phyloP scores from a whole-genome alignment of 805 yeast genomes.

The Candida maesae region DNA sequence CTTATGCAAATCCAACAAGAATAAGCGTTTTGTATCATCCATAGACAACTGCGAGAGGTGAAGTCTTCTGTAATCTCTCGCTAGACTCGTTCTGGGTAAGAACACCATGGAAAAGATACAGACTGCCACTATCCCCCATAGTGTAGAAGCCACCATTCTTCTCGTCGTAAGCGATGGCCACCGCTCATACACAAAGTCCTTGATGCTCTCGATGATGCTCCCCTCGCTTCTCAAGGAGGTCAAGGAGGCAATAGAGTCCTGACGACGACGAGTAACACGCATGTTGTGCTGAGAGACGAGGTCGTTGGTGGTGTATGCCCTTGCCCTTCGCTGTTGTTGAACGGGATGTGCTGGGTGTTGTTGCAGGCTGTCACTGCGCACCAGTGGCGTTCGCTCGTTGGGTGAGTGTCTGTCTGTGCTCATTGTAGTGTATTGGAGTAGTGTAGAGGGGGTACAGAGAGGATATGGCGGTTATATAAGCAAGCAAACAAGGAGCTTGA shows the following conservation, averaged over 20 bases:
- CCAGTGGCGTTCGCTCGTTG: neutral
- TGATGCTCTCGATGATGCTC: slow-evolving; percentile 16
- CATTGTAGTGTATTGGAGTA: neutral
- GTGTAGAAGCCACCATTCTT: slow-evolving; percentile 20
- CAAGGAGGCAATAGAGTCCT: slow-evolving; percentile 14
- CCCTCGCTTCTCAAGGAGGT: slow-evolving; percentile 12
- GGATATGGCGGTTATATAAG: no score
- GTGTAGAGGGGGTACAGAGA: no score
- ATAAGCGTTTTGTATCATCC: slow-evolving; percentile 65
- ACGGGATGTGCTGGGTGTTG: no score
- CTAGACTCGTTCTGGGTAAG: slow-evolving; percentile 78
- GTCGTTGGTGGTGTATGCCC: slow-evolving; percentile 17
- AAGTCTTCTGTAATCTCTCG: slow-evolving; percentile 73
- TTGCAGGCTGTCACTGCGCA: neutral
- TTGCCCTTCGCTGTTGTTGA: slow-evolving; percentile 1
- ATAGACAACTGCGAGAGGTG: slow-evolving; percentile 63
- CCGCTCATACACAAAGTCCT: slow-evolving; percentile 18
- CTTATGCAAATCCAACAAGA: slow-evolving; percentile 37
- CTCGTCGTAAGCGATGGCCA: slow-evolving; percentile 22
- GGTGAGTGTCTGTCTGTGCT: neutral
- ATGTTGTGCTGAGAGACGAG: slow-evolving; percentile 16
- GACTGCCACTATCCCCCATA: slow-evolving; percentile 26
- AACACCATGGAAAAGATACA: slow-evolving; percentile 58
- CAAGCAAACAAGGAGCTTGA: no score
- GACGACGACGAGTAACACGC: slow-evolving; percentile 9